Evolutionary conservation across 768 basidiomycete species (phyloP), one percentile per base, ranked within the genome.

Genomic region (Tulasnella sp.): DNA sequence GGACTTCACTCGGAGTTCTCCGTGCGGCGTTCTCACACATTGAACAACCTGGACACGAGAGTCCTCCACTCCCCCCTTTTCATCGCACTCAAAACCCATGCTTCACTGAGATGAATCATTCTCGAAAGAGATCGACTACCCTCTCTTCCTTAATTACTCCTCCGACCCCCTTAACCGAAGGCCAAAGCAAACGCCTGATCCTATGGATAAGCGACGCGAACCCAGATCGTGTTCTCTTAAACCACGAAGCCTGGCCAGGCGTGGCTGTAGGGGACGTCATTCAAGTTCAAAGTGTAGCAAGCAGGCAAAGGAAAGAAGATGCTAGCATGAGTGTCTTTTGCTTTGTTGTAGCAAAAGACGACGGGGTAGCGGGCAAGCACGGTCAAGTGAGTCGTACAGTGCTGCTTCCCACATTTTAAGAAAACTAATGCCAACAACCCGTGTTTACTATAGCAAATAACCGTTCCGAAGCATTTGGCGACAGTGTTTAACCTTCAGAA

Each of bases 161-260:
- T 23, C 57, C 75, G 1, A 76, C 75, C 15, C 75, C 75, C 39
- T 51, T 76, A 26, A 32, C 23, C 4, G 48, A 76, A 76, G 75
- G 75, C 26, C 75, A 76, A 44, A 61, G 51, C 51, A 76, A 67
- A 39, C n/a, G 29, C 13, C 29, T 76, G 51, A 76, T n/a, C 3
- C 55, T 76, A 18, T 76, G 75, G 75, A 61, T 76, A 16, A 76
- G 57, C 57, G 75, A 76, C 55, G 40, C 48, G 37, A 76, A 57
- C 18, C 26, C 55, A 29, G 75, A 76, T 18, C 75, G 75, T 23
- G 90, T 93, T 76, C 85, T 90, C 23, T 87, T 95, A 83, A 94
- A 94, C 80, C 91, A 91, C 67, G 85, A 89, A 15, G 89, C 87
- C 83, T 93, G 92, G 91, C 92, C 92, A 7, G 94, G 94, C 3